phyloP scores from a whole-genome alignment of 139 green algal species.

The Penium margaritaceum region DNA sequence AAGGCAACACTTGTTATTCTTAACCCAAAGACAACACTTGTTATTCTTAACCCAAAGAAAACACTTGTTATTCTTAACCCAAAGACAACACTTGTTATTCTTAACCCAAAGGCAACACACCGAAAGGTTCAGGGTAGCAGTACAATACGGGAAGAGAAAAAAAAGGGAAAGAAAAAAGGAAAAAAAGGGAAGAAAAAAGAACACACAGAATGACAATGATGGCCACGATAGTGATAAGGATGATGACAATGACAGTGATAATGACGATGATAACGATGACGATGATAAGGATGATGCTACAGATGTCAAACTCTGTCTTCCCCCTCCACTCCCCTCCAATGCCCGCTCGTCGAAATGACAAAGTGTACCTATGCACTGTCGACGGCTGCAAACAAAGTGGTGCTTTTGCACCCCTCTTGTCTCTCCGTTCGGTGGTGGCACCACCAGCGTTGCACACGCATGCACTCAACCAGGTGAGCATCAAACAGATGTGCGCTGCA shows the following conservation, averaged over 20 bases:
- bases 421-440: background rate
- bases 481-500: background rate
- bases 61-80: background rate
- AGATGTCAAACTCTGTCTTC: background rate
- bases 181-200: background rate
- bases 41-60: background rate
- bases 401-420: background rate
- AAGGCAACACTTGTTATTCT: background rate
- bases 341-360: background rate
- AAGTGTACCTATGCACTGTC: background rate
- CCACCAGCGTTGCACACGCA: background rate
- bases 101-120: background rate
- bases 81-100: background rate
- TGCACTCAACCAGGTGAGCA: background rate
- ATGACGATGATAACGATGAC: no score
- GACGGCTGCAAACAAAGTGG: background rate
- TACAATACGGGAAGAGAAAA: background rate
- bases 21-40: background rate
- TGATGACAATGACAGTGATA: background rate
- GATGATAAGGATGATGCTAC: background rate
- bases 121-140: background rate
- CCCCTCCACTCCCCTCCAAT: no score
- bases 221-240: background rate
- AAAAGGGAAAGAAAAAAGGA: background rate
- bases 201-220: background rate